Percentiles rank a stretch among this genome's conserved stretches.
Conservation (phyloP, 2,329 filamentous ascomycete species). For the Fusarium oligoseptatum region DNA sequence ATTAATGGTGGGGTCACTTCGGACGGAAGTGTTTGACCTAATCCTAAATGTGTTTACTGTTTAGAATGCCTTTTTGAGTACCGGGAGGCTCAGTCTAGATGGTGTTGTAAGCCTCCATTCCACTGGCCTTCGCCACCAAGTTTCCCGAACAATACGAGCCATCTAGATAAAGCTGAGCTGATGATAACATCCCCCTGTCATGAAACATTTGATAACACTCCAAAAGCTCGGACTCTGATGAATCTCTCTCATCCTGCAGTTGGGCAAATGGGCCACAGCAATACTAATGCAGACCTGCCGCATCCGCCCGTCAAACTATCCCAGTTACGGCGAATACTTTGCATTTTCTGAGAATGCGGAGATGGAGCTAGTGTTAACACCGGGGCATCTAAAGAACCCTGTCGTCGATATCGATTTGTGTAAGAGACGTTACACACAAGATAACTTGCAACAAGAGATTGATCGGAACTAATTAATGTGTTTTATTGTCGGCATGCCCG, state of each 20-base stretch:
- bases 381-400: slow-evolving; percentile 10
- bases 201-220: slow-evolving; percentile 15
- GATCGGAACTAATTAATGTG: neutral
- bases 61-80: neutral
- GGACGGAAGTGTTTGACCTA: neutral
- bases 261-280: slow-evolving; percentile 8
- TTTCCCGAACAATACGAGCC: neutral
- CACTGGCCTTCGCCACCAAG: neutral
- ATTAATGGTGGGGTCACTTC: neutral
- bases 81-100: neutral
- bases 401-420: slow-evolving; percentile 28
- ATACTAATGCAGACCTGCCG: slow-evolving; percentile 1
- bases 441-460: neutral
- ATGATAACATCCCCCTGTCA: neutral
- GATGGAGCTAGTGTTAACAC: slow-evolving; percentile 5
- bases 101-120: neutral
- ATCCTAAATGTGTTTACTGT: neutral
- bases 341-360: slow-evolving; percentile 20
- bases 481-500: neutral
- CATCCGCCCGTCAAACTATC: slow-evolving; percentile 23
- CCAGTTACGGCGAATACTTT: slow-evolving; percentile 33
- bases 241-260: slow-evolving; percentile 11
- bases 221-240: neutral
- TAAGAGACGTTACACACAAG: slow-evolving; percentile 7
- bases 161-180: neutral